Evolutionary conservation across 2,329 filamentous ascomycete species (phyloP).

Genomic region (Lecanosticta acicola): DNA sequence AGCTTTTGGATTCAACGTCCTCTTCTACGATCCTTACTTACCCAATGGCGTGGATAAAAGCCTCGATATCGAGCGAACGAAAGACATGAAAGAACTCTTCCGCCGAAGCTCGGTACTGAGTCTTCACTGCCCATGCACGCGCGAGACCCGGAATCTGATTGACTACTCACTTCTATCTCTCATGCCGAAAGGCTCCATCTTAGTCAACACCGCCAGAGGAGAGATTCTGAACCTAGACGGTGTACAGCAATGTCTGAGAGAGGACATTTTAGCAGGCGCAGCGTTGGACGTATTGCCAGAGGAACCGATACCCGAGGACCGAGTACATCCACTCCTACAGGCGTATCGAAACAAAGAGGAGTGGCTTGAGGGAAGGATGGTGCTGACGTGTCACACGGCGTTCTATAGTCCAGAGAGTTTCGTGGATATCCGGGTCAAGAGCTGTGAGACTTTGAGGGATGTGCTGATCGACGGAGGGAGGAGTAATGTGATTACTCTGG

Average conservation of each 20-base stretch:
- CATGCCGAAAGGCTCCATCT: constrained; percentile 25
- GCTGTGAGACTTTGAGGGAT: constrained; percentile 25
- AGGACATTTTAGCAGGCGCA: constrained; percentile 28
- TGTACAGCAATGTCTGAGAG: constrained; percentile 26
- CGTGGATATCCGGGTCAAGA: constrained; percentile 26
- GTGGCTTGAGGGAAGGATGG: constrained; percentile 40
- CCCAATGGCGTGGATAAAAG: constrained; percentile 31
- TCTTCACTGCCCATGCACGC: constrained; percentile 67
- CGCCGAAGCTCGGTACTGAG: constrained; percentile 54
- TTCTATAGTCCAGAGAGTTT: constrained; percentile 28
- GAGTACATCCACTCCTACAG: constrained; percentile 26
- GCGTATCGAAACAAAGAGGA: constrained; percentile 34
- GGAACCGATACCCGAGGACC: constrained; percentile 29
- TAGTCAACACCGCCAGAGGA: constrained; percentile 31
- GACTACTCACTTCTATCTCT: constrained; percentile 28
- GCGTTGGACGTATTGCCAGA: constrained; percentile 31
- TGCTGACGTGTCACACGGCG: constrained; percentile 29
- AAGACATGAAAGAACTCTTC: constrained; percentile 31
- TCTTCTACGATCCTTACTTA: constrained; percentile 33
- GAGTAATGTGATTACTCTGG: constrained; percentile 24
- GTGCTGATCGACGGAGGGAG: constrained; percentile 24
- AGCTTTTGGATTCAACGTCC: constrained; percentile 29
- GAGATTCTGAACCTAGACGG: constrained; percentile 31
- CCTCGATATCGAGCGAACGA: constrained; percentile 27
- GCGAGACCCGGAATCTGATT: constrained; percentile 49